Conservation (phyloP, 768 basidiomycete species). For the Guyanaporus albipodus region DNA sequence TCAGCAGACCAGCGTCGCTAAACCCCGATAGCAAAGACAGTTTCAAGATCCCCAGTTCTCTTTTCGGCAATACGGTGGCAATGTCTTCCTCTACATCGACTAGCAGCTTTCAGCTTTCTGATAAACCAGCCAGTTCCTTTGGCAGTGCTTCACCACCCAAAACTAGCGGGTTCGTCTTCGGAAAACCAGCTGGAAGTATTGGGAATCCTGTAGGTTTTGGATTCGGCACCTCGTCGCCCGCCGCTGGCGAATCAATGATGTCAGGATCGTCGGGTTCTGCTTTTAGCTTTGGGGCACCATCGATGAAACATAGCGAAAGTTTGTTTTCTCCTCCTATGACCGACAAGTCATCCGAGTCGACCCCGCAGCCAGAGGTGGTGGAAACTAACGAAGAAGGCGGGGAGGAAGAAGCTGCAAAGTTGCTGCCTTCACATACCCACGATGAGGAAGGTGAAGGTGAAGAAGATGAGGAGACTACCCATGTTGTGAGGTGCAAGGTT, state of each 20-base stretch:
- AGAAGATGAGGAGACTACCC: constrained; percentile 68
- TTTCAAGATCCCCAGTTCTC: constrained; percentile 9
- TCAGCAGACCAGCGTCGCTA: constrained; percentile 12
- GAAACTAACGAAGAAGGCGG: constrained; percentile 25
- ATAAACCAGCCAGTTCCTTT: constrained; percentile 27
- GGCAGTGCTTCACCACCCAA: constrained; percentile 28
- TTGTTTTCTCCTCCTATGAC: constrained; percentile 26
- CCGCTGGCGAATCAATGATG: constrained; percentile 17
- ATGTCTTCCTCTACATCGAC: constrained; percentile 10
- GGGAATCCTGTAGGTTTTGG: constrained; percentile 65
- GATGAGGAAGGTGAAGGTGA: constrained; percentile 78
- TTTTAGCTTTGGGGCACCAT: constrained; percentile 24
- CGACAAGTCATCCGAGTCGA: constrained; percentile 30
- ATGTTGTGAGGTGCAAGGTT: constrained; percentile 57
- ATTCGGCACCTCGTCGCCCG: constrained; percentile 30
- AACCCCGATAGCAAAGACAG: constrained; percentile 12
- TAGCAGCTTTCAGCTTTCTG: constrained; percentile 21
- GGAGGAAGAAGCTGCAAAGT: constrained; percentile 27
- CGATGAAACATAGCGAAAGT: constrained; percentile 21
- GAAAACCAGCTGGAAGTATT: constrained; percentile 42
- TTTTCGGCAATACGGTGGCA: constrained; percentile 19
- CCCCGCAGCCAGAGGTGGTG: constrained; percentile 25
- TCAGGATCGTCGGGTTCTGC: constrained; percentile 12
- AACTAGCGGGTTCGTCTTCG: constrained; percentile 26
- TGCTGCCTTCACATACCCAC: constrained; percentile 35